Evolutionary conservation across 805 yeast species (phyloP), one percentile per base, ranked within the genome.

Genomic region (Lipomyces sp.): DNA sequence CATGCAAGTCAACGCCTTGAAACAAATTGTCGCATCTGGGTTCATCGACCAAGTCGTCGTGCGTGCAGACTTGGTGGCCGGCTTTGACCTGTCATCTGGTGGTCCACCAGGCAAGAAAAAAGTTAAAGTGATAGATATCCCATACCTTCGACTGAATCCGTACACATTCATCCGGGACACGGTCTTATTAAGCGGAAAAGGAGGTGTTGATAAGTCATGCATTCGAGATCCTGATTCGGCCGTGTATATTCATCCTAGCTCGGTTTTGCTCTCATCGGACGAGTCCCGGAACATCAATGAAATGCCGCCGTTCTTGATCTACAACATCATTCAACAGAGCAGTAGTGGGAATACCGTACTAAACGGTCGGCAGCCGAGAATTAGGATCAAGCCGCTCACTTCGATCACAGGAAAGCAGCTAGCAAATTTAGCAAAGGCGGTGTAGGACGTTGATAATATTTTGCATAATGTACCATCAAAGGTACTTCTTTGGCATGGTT

Each of bases 1-100:
- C 48, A 75, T 78, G 4, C 99, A 95, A 78, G 75, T 92, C 4
- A 84, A 86, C 62, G 89, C 95, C 0, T 77, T 95, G 69, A 93
- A 92, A 74, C 99, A 95, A 78, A 93, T 95, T 87, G 82, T 94
- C 2, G 85, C 97, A 4, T 88, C 98, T 0, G 99, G 98, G 0
- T 95, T 90, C 73, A 83, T 95, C 51, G 99, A 95, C 76, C 96
- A 90, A 75, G 84, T 94, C 30, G 96, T 96, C 1, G 84, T 91
- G 15, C 82, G 98, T 68, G 93, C 91, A 0, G 98, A 93, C 74
- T 72, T 86, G 39, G 78, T 87, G 5, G 86, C 90, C 24, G 80
- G 87, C 6, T 67, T 0, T 35, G 65, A 55, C 45, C 35, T 54
- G n/a, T 29, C 58, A 13, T 24, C 29, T 24, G 7, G 37, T 11